phyloP scores from a whole-genome alignment of 2,329 filamentous ascomycete genomes.

The Chrysoporthe deuterocubensis region DNA sequence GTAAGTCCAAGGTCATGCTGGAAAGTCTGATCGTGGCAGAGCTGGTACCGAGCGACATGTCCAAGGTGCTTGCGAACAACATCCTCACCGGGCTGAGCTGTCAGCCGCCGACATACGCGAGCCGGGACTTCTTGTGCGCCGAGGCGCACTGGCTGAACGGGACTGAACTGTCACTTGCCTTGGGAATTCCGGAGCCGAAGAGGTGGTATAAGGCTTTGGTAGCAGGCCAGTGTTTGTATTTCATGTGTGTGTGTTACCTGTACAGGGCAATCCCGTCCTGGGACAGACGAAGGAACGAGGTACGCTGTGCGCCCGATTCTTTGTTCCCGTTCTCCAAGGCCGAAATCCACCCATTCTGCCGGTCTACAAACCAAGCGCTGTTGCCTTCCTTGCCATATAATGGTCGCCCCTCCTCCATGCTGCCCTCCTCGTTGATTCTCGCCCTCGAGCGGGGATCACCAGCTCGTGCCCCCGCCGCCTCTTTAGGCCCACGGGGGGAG shows the following conservation, averaged over 20 bases:
- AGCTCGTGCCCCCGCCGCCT: background rate
- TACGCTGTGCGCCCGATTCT: background rate
- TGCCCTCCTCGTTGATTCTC: background rate
- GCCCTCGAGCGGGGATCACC: background rate
- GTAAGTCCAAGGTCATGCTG: conserved; percentile 64
- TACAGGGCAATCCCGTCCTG: conserved; percentile 43
- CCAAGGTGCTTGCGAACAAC: conserved; percentile 71
- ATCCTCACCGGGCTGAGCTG: conserved; percentile 71
- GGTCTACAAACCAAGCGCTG: background rate
- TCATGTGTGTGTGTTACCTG: conserved; percentile 58
- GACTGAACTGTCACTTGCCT: conserved; percentile 59
- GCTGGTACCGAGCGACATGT: conserved; percentile 66
- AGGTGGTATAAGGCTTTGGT: conserved; percentile 64
- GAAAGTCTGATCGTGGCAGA: conserved; percentile 70
- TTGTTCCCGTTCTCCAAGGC: background rate
- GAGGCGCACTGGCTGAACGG: conserved; percentile 74
- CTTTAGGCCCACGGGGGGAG: background rate
- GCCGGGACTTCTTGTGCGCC: conserved; percentile 69
- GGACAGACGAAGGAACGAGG: conserved; percentile 54
- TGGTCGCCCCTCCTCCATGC: background rate
- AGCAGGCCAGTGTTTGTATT: conserved; percentile 68
- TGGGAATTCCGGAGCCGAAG: conserved; percentile 61
- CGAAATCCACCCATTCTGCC: background rate
- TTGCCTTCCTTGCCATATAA: background rate
- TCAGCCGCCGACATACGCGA: conserved; percentile 68